A percentile compares a stretch with the other conserved stretches of the same genome.
Evolutionary conservation across 2,329 filamentous ascomycete genomes (phyloP).

Genomic region (Trichoderma cornu-damae): DNA sequence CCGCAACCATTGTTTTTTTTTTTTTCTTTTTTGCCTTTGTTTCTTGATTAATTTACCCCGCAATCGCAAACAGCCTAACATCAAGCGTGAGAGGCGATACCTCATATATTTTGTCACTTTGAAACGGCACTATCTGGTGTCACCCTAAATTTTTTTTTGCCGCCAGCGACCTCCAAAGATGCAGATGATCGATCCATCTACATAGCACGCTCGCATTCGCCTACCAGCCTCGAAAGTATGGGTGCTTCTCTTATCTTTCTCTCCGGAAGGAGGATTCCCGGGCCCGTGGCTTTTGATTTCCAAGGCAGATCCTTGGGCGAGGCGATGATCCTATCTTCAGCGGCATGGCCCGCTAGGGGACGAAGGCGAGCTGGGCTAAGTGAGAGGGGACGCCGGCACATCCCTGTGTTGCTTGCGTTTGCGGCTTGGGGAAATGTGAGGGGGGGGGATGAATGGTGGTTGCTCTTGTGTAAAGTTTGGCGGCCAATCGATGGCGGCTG

Average conservation of each 20-base stretch:
- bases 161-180: no score
- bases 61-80: neutral
- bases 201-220: neutral
- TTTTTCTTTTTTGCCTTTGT: no score
- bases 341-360: neutral
- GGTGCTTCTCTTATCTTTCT: neutral
- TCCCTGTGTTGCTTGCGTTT: neutral
- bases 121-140: neutral
- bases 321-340: neutral
- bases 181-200: no score
- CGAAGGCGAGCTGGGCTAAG: neutral
- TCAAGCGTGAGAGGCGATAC: neutral
- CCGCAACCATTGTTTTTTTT: neutral
- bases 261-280: neutral
- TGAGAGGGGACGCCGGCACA: neutral
- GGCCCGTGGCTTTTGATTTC: slow-evolving; percentile 4
- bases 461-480: no score
- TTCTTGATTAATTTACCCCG: slow-evolving; percentile 10
- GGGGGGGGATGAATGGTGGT: no score
- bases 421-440: neutral
- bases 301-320: neutral
- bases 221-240: neutral
- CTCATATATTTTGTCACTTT: neutral
- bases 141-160: no score
- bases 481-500: no score